These are phyloP conservation scores for Cubamyces lactineus DNA, from an alignment of 768 basidiomycete species.

Conservation along the genomic window DNA sequence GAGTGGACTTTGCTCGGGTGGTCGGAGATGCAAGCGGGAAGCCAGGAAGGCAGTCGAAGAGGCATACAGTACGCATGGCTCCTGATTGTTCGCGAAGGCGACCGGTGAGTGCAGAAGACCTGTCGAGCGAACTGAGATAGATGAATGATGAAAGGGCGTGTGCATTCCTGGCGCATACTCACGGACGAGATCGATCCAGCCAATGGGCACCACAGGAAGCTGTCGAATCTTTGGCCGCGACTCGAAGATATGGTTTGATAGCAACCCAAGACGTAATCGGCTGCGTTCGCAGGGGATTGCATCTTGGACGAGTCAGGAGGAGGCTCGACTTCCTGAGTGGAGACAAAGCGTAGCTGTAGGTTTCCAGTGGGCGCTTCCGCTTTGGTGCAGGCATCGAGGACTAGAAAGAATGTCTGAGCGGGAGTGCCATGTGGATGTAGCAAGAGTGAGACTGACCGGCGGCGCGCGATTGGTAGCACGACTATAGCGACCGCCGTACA, in stretches of 20 bases:
- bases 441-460: not conserved
- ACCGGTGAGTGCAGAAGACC: slow-evolving; percentile 4
- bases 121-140: slow-evolving; percentile 13
- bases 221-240: slow-evolving; percentile 12
- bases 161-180: slow-evolving; percentile 13
- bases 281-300: not conserved
- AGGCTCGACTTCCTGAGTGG: not conserved
- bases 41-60: slow-evolving; percentile 3
- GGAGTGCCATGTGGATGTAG: not conserved
- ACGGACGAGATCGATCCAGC: slow-evolving; percentile 5
- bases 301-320: not conserved
- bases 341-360: no score
- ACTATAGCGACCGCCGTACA: slow-evolving; percentile 2
- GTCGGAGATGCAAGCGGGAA: slow-evolving; percentile 18
- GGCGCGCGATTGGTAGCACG: not conserved
- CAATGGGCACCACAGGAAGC: slow-evolving; percentile 16
- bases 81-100: slow-evolving; percentile 11
- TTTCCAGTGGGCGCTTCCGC: no score
- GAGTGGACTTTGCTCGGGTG: slow-evolving; percentile 16
- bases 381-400: no score
- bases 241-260: slow-evolving; percentile 20
- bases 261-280: slow-evolving; percentile 19
- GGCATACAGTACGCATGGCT: slow-evolving; percentile 7
- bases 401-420: no score
- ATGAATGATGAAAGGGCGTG: slow-evolving; percentile 12